Evolutionary conservation across 2,329 filamentous ascomycete species (phyloP), one percentile per base, ranked within the genome.

Genomic region (Mycosphaerella sp.): DNA sequence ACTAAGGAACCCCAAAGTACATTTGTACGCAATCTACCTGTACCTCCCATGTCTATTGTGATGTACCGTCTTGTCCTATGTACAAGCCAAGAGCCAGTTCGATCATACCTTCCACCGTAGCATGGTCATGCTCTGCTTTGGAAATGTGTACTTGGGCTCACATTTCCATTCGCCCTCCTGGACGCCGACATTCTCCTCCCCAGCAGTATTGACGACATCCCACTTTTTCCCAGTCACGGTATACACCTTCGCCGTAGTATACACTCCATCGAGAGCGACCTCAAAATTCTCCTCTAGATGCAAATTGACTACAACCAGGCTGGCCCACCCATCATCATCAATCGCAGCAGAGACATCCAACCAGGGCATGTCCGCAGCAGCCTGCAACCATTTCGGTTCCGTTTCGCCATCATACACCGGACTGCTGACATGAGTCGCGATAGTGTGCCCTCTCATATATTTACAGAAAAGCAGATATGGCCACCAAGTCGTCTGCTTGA

Each of bases 401-500:
- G 84, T 87, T n/a, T 74, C 74, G 1, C 87, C 87, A 12, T 78
- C 76, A 65, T 90, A 92, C 34, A 80, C 77, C 1, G 76, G 77
- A 46, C 78, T 77, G 4, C 77, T 76, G 6, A 91, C 79, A 68
- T 90, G 83, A 2, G 82, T 74, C 3, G 80, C 82, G 2, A 92
- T 70, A 0, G 83, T 84, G 66, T 79, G 79, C 2, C 88, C 88
- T 34, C 85, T 81, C 87, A 92, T 91, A 68, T 82, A 85, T 64
- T 77, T 78, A 62, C 78, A 79, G 70, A 86, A 89, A 29, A 90
- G 75, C 54, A 84, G 75, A 45, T 89, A 73, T 5, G 86, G 84
- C 82, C 84, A 89, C 83, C 84, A 90, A 3, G 81, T 88, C 0
- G 85, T 81, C 73, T 90, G 86, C 73, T 83, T 84, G 46, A 83